These are phyloP conservation scores for Phoma sp. DNA, from an alignment of 2,329 filamentous ascomycete genomes.

Conservation along the genomic window DNA sequence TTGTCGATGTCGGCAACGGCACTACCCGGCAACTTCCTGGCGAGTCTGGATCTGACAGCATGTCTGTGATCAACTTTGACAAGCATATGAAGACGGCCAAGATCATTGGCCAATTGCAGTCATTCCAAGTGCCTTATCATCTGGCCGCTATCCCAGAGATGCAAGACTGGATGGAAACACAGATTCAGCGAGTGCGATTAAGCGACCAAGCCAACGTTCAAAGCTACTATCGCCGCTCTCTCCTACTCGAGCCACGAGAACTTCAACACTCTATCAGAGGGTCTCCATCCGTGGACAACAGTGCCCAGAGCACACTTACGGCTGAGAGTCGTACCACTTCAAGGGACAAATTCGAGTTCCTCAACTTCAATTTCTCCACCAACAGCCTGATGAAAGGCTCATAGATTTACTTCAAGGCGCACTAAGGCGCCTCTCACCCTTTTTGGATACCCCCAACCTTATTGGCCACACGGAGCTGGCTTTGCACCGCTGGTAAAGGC, in stretches of 20 bases:
- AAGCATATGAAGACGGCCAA: conserved; percentile 94
- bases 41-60: conserved; percentile 63
- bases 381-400: conserved; percentile 39
- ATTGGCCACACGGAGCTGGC: not conserved
- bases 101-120: conserved; percentile 93
- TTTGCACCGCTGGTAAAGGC: conserved; percentile 21
- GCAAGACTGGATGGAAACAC: conserved; percentile 88
- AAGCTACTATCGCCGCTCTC: conserved; percentile 79
- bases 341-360: conserved; percentile 47
- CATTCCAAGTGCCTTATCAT: conserved; percentile 92
- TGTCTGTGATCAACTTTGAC: conserved; percentile 94
- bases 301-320: conserved; percentile 31
- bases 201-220: conserved; percentile 68
- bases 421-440: conserved; percentile 26
- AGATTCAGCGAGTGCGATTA: conserved; percentile 77
- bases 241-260: conserved; percentile 81
- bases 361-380: conserved; percentile 47
- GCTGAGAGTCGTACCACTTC: conserved; percentile 40
- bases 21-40: conserved; percentile 77
- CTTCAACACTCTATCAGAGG: conserved; percentile 34
- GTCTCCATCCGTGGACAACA: conserved; percentile 36
- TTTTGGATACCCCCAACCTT: conserved; percentile 18
- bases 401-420: conserved; percentile 32
- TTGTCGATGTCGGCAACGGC: conserved; percentile 93
- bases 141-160: conserved; percentile 83